Conservation (phyloP, 1,284 basidiomycete genomes). For the Boletellus deceptivus region DNA sequence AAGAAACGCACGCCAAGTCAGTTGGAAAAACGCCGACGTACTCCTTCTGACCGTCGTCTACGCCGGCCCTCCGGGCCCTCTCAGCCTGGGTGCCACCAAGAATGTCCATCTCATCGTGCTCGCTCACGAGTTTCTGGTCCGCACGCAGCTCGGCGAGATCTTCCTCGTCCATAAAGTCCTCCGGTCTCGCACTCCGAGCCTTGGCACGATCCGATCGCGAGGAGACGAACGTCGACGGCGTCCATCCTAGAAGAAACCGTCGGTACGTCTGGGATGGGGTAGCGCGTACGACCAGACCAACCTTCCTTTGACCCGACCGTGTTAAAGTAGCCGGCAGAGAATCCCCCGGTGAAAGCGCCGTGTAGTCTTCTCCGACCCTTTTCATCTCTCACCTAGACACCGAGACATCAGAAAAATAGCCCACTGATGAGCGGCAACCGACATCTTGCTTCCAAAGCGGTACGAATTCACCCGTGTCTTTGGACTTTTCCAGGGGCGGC, state of each 20-base stretch:
- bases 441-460: constrained; percentile 98
- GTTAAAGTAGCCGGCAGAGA: constrained; percentile 97
- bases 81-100: constrained; percentile 58
- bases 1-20: background rate
- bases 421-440: constrained; percentile 21
- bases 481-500: constrained; percentile 84
- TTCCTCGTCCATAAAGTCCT: constrained; percentile 99
- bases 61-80: constrained; percentile 30
- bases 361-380: constrained; percentile 90
- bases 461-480: constrained; percentile 90
- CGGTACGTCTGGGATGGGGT: background rate
- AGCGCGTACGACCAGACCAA: constrained; percentile 29
- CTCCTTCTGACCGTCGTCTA: constrained; percentile 55
- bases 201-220: constrained; percentile 76
- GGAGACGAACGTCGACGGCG: constrained; percentile 88
- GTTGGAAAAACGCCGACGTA: constrained; percentile 35
- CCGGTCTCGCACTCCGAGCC: constrained; percentile 57
- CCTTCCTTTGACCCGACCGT: constrained; percentile 95
- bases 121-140: constrained; percentile 70
- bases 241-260: constrained; percentile 69
- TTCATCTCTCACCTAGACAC: constrained; percentile 81
- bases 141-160: constrained; percentile 83
- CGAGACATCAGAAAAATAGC: constrained; percentile 20
- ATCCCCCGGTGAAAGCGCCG: constrained; percentile 97
- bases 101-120: constrained; percentile 73